These are phyloP conservation scores for Mortierella sp. DNA, from an alignment of 371 early-diverging fungal species.

Conservation along the genomic window DNA sequence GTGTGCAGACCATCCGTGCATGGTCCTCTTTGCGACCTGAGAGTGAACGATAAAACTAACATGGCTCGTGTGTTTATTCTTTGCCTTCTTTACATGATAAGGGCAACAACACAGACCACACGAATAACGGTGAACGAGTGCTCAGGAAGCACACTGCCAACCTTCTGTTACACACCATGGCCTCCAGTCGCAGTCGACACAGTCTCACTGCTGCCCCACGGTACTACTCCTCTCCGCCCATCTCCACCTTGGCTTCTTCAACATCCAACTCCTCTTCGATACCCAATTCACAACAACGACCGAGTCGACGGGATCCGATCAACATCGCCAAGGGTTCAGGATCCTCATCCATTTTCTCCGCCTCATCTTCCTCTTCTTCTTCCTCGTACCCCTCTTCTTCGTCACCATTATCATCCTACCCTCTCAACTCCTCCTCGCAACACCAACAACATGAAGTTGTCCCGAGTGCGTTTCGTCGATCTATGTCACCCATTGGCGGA, in stretches of 20 bases:
- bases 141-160: not conserved
- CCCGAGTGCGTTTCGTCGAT: conserved; percentile 20
- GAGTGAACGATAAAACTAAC: too few species aligned
- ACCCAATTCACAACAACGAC: conserved; percentile 1
- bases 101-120: not conserved
- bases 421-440: not conserved
- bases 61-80: too few species aligned
- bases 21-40: too few species aligned
- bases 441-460: conserved; percentile 3
- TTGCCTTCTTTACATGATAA: not conserved
- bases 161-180: not conserved
- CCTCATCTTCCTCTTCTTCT: not conserved
- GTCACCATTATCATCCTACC: not conserved
- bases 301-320: conserved; percentile 2
- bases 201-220: conserved; percentile 1
- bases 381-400: not conserved
- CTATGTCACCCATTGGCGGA: conserved; percentile 39
- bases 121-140: not conserved
- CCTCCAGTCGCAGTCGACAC: not conserved
- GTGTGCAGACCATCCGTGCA: too few species aligned
- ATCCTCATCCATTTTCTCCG: not conserved
- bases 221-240: not conserved
- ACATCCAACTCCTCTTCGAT: not conserved
- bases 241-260: not conserved
- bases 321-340: not conserved